Percentiles rank a stretch among this genome's conserved stretches.
Conservation (phyloP, 1,139 yeast genomes). For the Yamadazyma conglobata region DNA sequence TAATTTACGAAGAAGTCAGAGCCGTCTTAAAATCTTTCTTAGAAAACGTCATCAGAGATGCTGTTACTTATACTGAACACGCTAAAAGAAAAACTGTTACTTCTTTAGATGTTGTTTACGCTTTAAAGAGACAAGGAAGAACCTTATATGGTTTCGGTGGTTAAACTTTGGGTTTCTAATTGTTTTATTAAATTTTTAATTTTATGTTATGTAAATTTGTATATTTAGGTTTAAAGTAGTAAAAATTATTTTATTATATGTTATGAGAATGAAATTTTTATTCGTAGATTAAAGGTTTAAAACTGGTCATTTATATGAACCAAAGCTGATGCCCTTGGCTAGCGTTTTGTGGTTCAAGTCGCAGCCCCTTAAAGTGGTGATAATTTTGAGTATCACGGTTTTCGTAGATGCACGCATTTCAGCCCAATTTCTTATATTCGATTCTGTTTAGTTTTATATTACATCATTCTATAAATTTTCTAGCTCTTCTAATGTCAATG, state of each 20-base stretch:
- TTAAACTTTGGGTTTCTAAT: conserved; percentile 44
- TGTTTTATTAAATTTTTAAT: conserved; percentile 1
- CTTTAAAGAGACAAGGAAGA: conserved; percentile 99
- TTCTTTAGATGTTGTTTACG: conserved; percentile 97
- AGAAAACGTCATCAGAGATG: conserved; percentile 97
- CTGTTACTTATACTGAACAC: conserved; percentile 99
- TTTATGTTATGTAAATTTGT: conserved; percentile 4
- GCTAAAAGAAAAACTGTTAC: conserved; percentile 99
- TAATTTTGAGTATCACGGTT: too few species aligned
- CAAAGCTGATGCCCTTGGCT: too few species aligned
- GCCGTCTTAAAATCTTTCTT: conserved; percentile 93
- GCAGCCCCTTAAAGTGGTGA: too few species aligned
- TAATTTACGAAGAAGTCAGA: conserved; percentile 98
- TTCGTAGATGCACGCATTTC: too few species aligned
- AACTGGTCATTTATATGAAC: too few species aligned
- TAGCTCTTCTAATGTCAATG: conserved; percentile 19
- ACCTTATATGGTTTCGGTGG: conserved; percentile 99
- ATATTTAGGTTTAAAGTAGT: conserved; percentile 2
- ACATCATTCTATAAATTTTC: background rate
- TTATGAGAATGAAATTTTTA: conserved; percentile 4
- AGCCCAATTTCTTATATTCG: too few species aligned
- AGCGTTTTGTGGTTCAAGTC: too few species aligned
- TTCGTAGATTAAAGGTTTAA: too few species aligned
- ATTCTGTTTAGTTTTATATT: too few species aligned
- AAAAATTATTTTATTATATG: conserved; percentile 4